Base-by-base conservation (phyloP, 2,329 filamentous ascomycete genomes). In the Monosporascus sp. region DNA sequence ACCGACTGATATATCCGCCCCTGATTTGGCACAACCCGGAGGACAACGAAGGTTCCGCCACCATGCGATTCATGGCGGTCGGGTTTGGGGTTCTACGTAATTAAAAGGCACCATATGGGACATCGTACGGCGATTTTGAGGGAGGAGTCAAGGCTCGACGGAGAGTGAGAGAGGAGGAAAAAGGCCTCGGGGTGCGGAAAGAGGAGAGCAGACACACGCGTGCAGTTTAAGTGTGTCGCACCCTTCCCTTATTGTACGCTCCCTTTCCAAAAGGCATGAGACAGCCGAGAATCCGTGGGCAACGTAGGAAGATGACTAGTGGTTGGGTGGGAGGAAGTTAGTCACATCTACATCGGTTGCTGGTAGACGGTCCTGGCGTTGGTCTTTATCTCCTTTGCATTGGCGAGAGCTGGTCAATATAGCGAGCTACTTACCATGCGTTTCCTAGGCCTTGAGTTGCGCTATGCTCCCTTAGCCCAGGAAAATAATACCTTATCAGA, bases 151-250 rank as follows among this genome's bases (percentile, higher is more conserved):
- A 35, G 8, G 11, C 45, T 24, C 3, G 5, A n/a, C 19, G 41
- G 47, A 52, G 57, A 53, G 57, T 54, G 52, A 53, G 53, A 54
- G 53, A 52, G 38, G 31, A 5, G 31, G 31, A 5, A 54, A 37
- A 55, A 56, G 53, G 55, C 47, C 55, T 61, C 56, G 53, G 49
- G 57, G 56, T 51, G 55, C 63, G 52, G n/a, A 40, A 40, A 53
- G 56, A 55, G 51, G 55, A 35, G 31, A 14, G 31, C 31, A 5
- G 31, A 35, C 31, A 5, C 31, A 14, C 11, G 11, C 31, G 11
- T 35, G 31, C 84, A 65, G 74, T 78, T 84, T 87, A 74, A 74
- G 84, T 82, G 51, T 54, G 20, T 51, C 24, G 49, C 49, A 17
- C 24, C 40, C 20, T 52, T 48, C 51, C 48, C 44, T 46, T 55